phyloP scores from a whole-genome alignment of 768 basidiomycete genomes.

The Amyloporia xantha region DNA sequence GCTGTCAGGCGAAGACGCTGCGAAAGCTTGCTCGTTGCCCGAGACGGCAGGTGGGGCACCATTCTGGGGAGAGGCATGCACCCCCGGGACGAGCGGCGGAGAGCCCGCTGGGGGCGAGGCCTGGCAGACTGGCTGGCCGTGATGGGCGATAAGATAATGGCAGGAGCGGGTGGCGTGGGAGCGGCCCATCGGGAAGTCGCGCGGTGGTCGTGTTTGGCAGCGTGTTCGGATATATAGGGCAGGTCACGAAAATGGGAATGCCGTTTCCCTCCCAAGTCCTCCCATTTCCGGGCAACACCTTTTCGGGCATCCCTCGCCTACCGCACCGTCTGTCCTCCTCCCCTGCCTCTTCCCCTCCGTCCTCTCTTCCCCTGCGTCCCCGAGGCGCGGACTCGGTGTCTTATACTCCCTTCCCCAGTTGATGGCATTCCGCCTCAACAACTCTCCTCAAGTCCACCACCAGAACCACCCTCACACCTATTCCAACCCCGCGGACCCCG shows the following conservation, averaged over 20 bases:
- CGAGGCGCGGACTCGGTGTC: too few relatives aligned
- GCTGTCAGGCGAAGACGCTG: conserved; percentile 2
- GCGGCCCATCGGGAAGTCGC: conserved; percentile 10
- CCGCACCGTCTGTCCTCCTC: conserved; percentile 4
- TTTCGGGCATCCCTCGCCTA: conserved; percentile 11
- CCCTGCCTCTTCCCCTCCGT: conserved; percentile 8
- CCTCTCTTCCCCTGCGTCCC: conserved; percentile 13
- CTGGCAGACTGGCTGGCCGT: neutral
- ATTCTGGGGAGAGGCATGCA: neutral
- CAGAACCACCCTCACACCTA: conserved; percentile 2
- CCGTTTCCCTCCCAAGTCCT: conserved; percentile 16
- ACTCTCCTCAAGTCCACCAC: neutral
- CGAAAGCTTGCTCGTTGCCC: conserved; percentile 5
- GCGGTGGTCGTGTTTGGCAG: conserved; percentile 8
- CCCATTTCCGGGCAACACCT: conserved; percentile 20
- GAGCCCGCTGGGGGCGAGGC: neutral
- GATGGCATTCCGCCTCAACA: neutral
- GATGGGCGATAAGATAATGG: conserved; percentile 17
- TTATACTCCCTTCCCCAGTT: neutral
- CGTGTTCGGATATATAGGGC: conserved; percentile 17
- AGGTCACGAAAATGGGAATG: conserved; percentile 18
- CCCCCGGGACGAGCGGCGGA: neutral
- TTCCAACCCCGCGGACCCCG: neutral
- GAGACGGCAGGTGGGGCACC: neutral
- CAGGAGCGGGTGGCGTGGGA: conserved; percentile 14